A percentile compares a stretch with the other conserved stretches of the same genome.
phyloP scores from a whole-genome alignment of 2,329 filamentous ascomycete species.

The Colletotrichum gloeosporioides region DNA sequence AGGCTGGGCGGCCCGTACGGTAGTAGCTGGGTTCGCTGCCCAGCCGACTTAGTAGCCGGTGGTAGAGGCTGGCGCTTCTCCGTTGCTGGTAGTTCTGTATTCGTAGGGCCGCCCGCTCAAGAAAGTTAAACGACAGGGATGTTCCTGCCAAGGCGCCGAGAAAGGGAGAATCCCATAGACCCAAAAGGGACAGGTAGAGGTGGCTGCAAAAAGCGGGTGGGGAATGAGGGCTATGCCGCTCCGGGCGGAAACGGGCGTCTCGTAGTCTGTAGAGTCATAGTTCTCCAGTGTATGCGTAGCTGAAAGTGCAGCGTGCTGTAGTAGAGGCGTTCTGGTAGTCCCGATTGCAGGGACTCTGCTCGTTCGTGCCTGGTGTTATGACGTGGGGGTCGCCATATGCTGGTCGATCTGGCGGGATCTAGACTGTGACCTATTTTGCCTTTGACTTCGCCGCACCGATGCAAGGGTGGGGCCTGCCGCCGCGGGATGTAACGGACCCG shows the following conservation, averaged over 20 bases:
- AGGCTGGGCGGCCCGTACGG: not conserved
- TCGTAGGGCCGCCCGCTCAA: not conserved
- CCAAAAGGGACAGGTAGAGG: not conserved
- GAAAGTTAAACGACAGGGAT: not conserved
- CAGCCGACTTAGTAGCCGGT: not conserved
- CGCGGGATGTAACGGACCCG: conserved; percentile 5
- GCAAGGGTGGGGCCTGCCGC: conserved; percentile 14
- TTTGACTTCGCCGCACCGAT: conserved; percentile 19
- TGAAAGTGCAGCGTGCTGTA: not conserved
- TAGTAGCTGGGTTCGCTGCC: not conserved
- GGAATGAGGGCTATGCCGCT: conserved; percentile 3
- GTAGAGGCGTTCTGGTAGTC: not conserved
- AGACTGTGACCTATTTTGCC: conserved; percentile 6
- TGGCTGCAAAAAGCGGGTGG: not conserved
- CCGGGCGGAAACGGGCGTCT: not conserved
- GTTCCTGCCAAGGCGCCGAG: not conserved
- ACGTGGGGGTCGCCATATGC: conserved; percentile 3
- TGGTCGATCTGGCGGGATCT: conserved; percentile 11
- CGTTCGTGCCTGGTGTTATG: conserved; percentile 15
- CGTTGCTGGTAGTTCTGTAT: not conserved
- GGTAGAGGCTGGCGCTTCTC: not conserved
- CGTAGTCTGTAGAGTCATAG: not conserved
- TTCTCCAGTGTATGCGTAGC: not conserved
- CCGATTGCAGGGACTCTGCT: conserved; percentile 14
- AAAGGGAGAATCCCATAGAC: not conserved